These are phyloP conservation scores for Cornus kousa DNA, from an alignment of 148 eudicot species.

Conservation along the genomic window DNA sequence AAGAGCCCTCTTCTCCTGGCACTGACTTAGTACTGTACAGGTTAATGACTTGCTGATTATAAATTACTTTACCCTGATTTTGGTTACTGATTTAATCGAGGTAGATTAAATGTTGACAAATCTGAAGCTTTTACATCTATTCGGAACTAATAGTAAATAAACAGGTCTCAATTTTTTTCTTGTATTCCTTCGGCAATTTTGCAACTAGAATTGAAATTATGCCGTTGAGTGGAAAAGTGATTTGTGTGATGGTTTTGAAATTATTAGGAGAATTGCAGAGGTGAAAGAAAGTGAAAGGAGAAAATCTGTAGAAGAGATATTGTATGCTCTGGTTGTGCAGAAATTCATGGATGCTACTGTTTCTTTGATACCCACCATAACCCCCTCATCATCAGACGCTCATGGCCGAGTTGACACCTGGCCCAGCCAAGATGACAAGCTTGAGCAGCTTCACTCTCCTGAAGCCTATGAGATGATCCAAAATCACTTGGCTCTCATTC, in stretches of 20 bases:
- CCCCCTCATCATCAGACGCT: slow-evolving; percentile 47
- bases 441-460: slow-evolving; percentile 71
- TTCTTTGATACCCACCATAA: slow-evolving; percentile 61
- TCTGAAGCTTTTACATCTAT: neutral
- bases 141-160: neutral
- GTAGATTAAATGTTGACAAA: neutral
- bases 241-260: neutral
- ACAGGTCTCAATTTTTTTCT: neutral
- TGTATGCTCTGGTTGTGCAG: slow-evolving; percentile 82
- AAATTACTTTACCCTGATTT: neutral
- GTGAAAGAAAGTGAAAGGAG: slow-evolving; percentile 84
- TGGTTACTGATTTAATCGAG: neutral
- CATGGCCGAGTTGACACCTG: slow-evolving; percentile 64
- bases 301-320: slow-evolving; percentile 79
- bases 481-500: slow-evolving; percentile 83
- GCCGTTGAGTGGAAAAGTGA: neutral
- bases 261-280: slow-evolving; percentile 91
- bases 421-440: slow-evolving; percentile 62
- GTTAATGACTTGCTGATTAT: slow-evolving; percentile 30
- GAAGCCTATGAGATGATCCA: slow-evolving; percentile 96
- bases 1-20: slow-evolving; percentile 64
- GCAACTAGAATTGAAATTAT: neutral
- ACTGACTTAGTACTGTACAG: slow-evolving; percentile 84
- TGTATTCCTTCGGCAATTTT: neutral
- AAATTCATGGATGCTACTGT: slow-evolving; percentile 88